Percentiles rank a stretch among this genome's conserved stretches.
phyloP scores from a whole-genome alignment of 140 eudicot species.

The Bidens hawaiensis region DNA sequence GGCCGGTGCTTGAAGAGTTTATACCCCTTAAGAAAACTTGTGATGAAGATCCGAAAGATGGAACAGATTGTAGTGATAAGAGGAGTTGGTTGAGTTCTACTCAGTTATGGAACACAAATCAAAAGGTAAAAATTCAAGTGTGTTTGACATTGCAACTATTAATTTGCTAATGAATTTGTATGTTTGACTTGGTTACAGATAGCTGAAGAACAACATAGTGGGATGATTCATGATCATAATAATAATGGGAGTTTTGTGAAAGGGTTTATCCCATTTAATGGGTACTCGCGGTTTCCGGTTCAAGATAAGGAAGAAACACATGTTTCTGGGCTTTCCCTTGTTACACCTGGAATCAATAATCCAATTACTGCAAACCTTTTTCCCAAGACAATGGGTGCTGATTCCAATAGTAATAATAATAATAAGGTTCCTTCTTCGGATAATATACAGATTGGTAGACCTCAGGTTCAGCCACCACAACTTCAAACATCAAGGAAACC shows the following conservation, averaged over 20 bases:
- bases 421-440: conserved; percentile 28
- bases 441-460: conserved; percentile 23
- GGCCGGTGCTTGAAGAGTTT: conserved; percentile 64
- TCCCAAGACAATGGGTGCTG: conserved; percentile 27
- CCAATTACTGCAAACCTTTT: conserved; percentile 29
- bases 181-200: conserved; percentile 35
- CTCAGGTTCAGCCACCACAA: no score
- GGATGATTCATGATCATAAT: neutral
- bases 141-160: conserved; percentile 3
- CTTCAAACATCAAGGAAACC: conserved; percentile 55
- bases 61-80: conserved; percentile 48
- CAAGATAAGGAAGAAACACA: conserved; percentile 11
- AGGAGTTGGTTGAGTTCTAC: conserved; percentile 85
- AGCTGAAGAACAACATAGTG: conserved; percentile 22
- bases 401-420: conserved; percentile 4
- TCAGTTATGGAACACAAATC: conserved; percentile 62
- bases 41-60: conserved; percentile 37
- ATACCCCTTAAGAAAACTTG: conserved; percentile 51
- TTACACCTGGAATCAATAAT: conserved; percentile 51
- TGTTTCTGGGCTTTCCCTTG: conserved; percentile 32
- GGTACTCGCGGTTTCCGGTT: conserved; percentile 3
- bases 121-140: neutral
- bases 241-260: conserved; percentile 6
- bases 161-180: neutral
- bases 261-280: conserved; percentile 6